Percentiles rank a stretch among this genome's conserved stretches.
Conservation (phyloP, 2,329 filamentous ascomycete species). For the Rhinocladiella mackenziei region DNA sequence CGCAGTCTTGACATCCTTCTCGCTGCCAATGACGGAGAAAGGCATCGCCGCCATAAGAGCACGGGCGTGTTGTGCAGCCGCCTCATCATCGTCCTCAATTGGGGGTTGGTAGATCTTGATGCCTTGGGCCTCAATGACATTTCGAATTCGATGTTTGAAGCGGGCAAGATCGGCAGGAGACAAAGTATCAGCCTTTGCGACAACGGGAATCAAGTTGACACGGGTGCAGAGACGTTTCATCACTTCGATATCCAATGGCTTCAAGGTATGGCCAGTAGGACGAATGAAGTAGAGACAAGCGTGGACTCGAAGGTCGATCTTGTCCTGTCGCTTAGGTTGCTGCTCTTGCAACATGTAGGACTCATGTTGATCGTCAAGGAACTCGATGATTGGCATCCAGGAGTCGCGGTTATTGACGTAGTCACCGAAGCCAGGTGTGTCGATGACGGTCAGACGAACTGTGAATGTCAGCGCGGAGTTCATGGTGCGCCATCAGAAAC, state of each 20-base stretch:
- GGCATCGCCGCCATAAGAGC: slow-evolving; percentile 96
- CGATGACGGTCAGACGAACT: slow-evolving; percentile 98
- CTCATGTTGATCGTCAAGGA: slow-evolving; percentile 99
- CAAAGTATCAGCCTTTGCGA: slow-evolving; percentile 97
- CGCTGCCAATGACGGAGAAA: slow-evolving; percentile 96
- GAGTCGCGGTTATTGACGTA: slow-evolving; percentile 99
- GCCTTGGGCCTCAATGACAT: slow-evolving; percentile 94
- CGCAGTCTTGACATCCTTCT: slow-evolving; percentile 96
- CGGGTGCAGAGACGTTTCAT: slow-evolving; percentile 99
- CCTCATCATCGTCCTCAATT: slow-evolving; percentile 96
- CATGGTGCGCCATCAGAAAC: not conserved
- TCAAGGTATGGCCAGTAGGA: slow-evolving; percentile 95
- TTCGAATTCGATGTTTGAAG: slow-evolving; percentile 93
- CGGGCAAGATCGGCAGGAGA: slow-evolving; percentile 85
- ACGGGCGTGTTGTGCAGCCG: slow-evolving; percentile 89
- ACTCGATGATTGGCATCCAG: slow-evolving; percentile 99
- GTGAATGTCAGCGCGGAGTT: slow-evolving; percentile 21
- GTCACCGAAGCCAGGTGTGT: slow-evolving; percentile 98
- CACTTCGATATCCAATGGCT: slow-evolving; percentile 98
- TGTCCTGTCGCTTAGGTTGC: slow-evolving; percentile 94
- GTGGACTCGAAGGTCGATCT: slow-evolving; percentile 98
- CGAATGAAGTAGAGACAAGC: slow-evolving; percentile 99
- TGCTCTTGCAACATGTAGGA: slow-evolving; percentile 99
- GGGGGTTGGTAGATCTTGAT: slow-evolving; percentile 99
- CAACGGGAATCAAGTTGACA: slow-evolving; percentile 96